These are phyloP conservation scores for Fusarium dlaminii DNA, from an alignment of 2,329 filamentous ascomycete species.

Conservation along the genomic window DNA sequence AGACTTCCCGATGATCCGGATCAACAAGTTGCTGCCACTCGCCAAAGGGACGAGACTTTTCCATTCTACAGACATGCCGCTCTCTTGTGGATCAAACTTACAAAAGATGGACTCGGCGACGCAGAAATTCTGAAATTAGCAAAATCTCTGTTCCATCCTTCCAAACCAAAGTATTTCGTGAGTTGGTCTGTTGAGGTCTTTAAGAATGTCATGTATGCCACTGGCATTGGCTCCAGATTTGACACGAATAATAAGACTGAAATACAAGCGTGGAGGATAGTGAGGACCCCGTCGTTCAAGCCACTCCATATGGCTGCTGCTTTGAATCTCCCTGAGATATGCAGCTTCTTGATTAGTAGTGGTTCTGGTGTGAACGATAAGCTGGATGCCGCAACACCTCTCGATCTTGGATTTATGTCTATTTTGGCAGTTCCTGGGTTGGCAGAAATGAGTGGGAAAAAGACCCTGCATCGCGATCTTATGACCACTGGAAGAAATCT, in stretches of 20 bases:
- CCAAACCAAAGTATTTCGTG: neutral
- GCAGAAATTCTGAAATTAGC: neutral
- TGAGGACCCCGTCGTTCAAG: neutral
- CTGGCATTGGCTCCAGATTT: neutral
- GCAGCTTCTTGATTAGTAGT: neutral
- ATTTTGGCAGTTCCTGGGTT: neutral
- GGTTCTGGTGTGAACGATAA: neutral
- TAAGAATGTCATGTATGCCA: neutral
- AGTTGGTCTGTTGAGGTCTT: neutral
- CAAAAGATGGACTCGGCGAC: neutral
- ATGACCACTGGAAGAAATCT: rapidly evolving
- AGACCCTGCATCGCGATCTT: rapidly evolving
- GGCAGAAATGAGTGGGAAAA: rapidly evolving
- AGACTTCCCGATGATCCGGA: neutral
- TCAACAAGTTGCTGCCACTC: neutral
- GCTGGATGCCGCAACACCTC: neutral
- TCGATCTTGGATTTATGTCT: neutral
- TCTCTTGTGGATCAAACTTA: neutral
- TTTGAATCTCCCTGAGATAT: slow-evolving; percentile 14
- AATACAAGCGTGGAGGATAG: neutral
- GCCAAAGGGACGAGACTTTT: neutral
- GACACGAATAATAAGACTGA: neutral
- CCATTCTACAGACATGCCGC: slow-evolving; percentile 13
- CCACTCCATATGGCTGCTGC: slow-evolving; percentile 20
- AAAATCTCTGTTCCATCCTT: neutral